Evolutionary conservation across 2,329 filamentous ascomycete species (phyloP), one percentile per base, ranked within the genome.

Genomic region (Trichoderma breve): DNA sequence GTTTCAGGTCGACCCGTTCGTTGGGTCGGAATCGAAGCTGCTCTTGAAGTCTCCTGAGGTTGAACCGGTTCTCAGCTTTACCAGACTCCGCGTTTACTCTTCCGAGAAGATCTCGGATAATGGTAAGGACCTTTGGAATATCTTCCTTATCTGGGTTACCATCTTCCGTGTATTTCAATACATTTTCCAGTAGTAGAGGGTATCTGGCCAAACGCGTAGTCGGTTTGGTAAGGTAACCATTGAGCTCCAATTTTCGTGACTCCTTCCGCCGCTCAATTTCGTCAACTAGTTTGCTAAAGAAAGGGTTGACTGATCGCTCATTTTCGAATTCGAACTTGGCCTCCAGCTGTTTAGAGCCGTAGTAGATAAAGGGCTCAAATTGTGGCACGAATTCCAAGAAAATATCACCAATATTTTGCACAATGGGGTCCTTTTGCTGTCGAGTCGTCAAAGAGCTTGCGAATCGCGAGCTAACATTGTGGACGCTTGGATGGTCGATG

Each of bases 321-420:
- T 96, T 96, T 82, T 99, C 96, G 80, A 98, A 99, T 79, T 98
- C 96, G 78, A 95, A 98, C 81, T 99, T 98, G 76, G 93, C 96
- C 80, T 97, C 97, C 61, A 99, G 85, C 81, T 99, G 96, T 79
- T 95, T 97, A 53, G 95, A 93, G 78, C 96, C 96, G 79, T 99
- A 99, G 78, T 92, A 90, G 79, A 99, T 98, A 80, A 99, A 99
- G 0, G 96, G 96, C 76, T 95, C 92, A 79, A 99, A 99, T 75
- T 93, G 92, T 11, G 95, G 94, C 14, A 95, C 95, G 78, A 91
- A 97, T 79, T 97, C 93, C 67, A 97, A 82, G 83, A 99, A 98
- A 72, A 99, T 94, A 80, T 99, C 96, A 74, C 95, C 96, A 73
- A 99, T 88, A 74, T 93, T 95, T 75, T 91, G 86, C 6, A 99